Conservation (phyloP, 441 rosid species). For the Mallotus japonicus region DNA sequence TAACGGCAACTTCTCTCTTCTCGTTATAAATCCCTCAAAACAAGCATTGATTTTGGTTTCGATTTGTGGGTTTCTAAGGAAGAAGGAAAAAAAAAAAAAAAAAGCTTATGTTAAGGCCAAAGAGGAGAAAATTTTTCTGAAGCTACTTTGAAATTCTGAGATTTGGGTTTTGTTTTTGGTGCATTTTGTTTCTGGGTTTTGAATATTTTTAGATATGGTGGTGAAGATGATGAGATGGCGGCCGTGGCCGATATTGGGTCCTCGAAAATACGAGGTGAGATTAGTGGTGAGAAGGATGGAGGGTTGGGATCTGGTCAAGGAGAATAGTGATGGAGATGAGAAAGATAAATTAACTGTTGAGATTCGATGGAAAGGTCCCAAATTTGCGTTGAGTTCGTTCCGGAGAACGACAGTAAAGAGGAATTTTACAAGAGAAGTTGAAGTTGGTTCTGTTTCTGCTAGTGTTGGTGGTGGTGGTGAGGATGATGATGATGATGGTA, state of each 20-base stretch:
- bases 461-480: neutral
- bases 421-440: slow-evolving; percentile 71
- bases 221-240: slow-evolving; percentile 99
- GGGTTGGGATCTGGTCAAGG: slow-evolving; percentile 72
- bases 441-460: slow-evolving; percentile 16
- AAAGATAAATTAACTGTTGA: slow-evolving; percentile 56
- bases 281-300: slow-evolving; percentile 61
- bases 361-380: slow-evolving; percentile 96
- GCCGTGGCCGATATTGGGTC: slow-evolving; percentile 83
- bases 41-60: neutral
- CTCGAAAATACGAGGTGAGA: slow-evolving; percentile 76
- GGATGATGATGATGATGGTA: neutral
- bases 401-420: slow-evolving; percentile 80
- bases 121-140: neutral
- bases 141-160: neutral
- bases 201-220: slow-evolving; percentile 50
- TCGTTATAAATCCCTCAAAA: neutral
- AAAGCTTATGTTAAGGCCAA: neutral
- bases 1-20: slow-evolving; percentile 31
- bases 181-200: neutral
- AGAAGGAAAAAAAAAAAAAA: too few species aligned
- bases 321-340: slow-evolving; percentile 26
- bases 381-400: slow-evolving; percentile 67
- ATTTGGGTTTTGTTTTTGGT: neutral
- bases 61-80: neutral